Base-by-base conservation (phyloP, 1,139 yeast genomes). In the Pneumocystis murina region DNA sequence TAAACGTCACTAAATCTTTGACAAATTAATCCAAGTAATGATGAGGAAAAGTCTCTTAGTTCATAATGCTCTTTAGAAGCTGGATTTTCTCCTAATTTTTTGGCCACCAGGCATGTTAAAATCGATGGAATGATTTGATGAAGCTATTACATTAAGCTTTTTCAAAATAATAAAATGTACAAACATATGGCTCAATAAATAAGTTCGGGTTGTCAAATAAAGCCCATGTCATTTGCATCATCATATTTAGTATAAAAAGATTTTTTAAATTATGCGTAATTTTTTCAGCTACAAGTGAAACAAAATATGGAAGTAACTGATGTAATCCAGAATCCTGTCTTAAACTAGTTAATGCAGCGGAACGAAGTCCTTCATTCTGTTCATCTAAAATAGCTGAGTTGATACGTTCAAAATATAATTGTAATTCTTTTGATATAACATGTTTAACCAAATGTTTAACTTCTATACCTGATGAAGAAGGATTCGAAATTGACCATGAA, bases 111-210 rank as follows among this genome's bases (percentile, higher is more conserved):
- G 40, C 94, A 79, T 0, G 99, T 94, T 68, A 94, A 79, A 48
- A 92, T 85, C 68, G 97, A 88, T 30, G 99, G 98, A 89, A 92
- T 89, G 69, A 94, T 78, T 0, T 96, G 94, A 75, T 94, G 98
- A 62, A 94, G 91, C 67, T 67, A 38, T 6, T 48, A 3, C 36
- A 3, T 7, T 14, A n/a, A 62, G 58, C n/a, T 55, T 20, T 2
- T 28, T 7, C 6, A 10, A 10, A 14, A 61, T 16, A 28, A 57
- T 7, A 28, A 54, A 12, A 24, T 8, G 4, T n/a, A 64, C 67
- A 12, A 61, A 65, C 66, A 71, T 92, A 94, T 14, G 98, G 98
- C 69, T 92, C 97, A 68, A 92, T 80, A 71, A 91, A 92, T 61
- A 94, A 84, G 33, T 96, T 86, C 64, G 84, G 84, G 75, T 94